A percentile compares a stretch with the other conserved stretches of the same genome.
Evolutionary conservation across 495 filamentous ascomycete genomes (phyloP).

Genomic region (Trichoderma gamsii): DNA sequence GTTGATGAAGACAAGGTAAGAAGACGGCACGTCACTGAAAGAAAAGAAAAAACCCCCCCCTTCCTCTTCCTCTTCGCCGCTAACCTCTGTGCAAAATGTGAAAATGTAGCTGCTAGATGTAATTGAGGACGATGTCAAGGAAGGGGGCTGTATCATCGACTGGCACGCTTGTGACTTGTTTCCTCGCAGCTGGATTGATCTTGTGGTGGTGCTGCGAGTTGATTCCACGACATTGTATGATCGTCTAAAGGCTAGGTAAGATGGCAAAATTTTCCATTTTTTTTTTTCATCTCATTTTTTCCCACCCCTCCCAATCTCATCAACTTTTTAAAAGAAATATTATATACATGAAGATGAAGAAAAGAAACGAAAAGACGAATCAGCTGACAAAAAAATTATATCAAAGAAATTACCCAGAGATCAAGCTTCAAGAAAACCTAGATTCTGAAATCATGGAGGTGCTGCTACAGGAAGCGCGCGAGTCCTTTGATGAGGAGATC

Average conservation of each 20-base stretch:
- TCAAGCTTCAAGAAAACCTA: slow-evolving; percentile 91
- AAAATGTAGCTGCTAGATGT: slow-evolving; percentile 67
- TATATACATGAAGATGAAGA: not conserved
- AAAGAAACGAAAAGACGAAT: too few species aligned
- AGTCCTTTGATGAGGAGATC: slow-evolving; percentile 79
- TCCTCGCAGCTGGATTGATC: slow-evolving; percentile 87
- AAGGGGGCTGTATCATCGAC: slow-evolving; percentile 87
- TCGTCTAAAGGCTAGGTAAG: slow-evolving; percentile 63
- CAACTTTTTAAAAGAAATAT: not conserved
- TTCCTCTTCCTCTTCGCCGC: not conserved
- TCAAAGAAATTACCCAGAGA: slow-evolving; percentile 65
- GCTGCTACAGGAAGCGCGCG: slow-evolving; percentile 80
- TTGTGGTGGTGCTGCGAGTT: slow-evolving; percentile 85
- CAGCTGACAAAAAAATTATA: too few species aligned
- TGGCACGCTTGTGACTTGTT: slow-evolving; percentile 99
- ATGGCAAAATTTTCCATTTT: slow-evolving; percentile 15
- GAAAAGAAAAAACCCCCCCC: not conserved
- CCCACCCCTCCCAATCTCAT: not conserved
- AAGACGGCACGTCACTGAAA: not conserved
- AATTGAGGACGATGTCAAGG: slow-evolving; percentile 73
- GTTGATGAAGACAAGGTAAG: slow-evolving; percentile 92
- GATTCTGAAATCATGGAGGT: slow-evolving; percentile 98
- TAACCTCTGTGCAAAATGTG: not conserved
- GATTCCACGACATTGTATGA: slow-evolving; percentile 78
- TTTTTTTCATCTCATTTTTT: not conserved